These are phyloP conservation scores for Odonthalia washingtoniensis DNA, from an alignment of 31 red algal genomes.

Conservation along the genomic window DNA sequence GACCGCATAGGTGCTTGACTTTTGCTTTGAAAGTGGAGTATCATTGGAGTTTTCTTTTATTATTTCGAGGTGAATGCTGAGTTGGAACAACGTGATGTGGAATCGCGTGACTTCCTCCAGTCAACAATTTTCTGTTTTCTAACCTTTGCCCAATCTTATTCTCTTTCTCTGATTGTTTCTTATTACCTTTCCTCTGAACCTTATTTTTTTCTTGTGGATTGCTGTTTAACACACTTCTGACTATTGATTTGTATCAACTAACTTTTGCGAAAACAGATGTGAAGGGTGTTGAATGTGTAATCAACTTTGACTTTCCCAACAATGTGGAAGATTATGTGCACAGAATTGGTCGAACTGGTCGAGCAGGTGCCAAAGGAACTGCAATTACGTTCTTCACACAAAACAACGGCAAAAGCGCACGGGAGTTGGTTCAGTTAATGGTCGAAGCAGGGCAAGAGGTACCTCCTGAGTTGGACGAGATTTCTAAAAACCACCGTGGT, in stretches of 20 bases:
- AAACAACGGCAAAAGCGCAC: conserved; percentile 76
- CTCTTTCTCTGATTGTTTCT: background rate
- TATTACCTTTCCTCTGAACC: background rate
- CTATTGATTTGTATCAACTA: background rate
- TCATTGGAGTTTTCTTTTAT: too few relatives aligned
- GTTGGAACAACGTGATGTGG: too few relatives aligned
- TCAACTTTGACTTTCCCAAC: conserved; percentile 99
- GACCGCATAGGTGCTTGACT: too few relatives aligned
- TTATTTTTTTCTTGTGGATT: conserved; percentile 12
- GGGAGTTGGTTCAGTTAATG: conserved; percentile 79
- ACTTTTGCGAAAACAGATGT: conserved; percentile 70
- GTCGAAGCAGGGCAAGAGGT: conserved; percentile 86
- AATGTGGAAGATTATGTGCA: conserved; percentile 97
- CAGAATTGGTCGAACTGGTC: conserved; percentile 97
- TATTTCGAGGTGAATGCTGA: too few relatives aligned
- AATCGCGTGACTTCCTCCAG: too few relatives aligned
- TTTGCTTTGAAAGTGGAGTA: too few relatives aligned
- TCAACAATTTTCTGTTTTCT: too few relatives aligned
- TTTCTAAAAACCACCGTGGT: conserved; percentile 43
- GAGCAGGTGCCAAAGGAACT: conserved; percentile 92
- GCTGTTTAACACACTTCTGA: too few relatives aligned
- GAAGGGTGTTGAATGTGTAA: conserved; percentile 89
- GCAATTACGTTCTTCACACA: conserved; percentile 93
- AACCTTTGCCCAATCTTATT: background rate
- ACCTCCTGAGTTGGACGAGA: conserved; percentile 74